These are phyloP conservation scores for Leishmania tarentolae DNA, from an alignment of 208 protist species.

Conservation along the genomic window DNA sequence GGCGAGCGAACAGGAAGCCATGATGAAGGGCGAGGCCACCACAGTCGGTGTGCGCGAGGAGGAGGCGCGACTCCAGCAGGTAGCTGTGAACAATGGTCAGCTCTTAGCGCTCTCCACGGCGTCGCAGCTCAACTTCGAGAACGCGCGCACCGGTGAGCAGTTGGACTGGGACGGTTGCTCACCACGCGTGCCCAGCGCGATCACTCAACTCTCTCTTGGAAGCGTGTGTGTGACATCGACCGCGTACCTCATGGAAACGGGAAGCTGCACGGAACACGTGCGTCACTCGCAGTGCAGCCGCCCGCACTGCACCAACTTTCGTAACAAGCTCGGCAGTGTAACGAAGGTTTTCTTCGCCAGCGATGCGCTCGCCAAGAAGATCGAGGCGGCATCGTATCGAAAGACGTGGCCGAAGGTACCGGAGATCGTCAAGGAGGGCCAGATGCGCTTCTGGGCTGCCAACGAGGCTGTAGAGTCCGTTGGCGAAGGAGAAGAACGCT, in stretches of 20 bases:
- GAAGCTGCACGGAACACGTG: conserved; percentile 41
- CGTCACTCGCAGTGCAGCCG: conserved; percentile 54
- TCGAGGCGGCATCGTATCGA: conserved; percentile 39
- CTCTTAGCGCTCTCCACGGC: conserved; percentile 7
- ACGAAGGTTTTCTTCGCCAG: conserved; percentile 38
- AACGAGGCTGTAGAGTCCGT: conserved; percentile 48
- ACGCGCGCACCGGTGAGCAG: conserved; percentile 23
- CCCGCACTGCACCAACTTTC: conserved; percentile 44
- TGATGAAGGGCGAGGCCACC: conserved; percentile 18
- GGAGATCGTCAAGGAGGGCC: conserved; percentile 23
- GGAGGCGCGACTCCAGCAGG: conserved; percentile 7
- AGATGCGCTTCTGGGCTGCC: conserved; percentile 41
- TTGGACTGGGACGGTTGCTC: conserved; percentile 46
- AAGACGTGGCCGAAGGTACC: conserved; percentile 45
- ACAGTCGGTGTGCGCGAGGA: neutral
- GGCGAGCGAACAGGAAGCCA: conserved; percentile 9
- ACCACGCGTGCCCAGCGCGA: conserved; percentile 13
- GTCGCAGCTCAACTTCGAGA: conserved; percentile 39
- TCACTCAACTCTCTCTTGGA: conserved; percentile 40
- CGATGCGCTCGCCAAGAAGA: conserved; percentile 33
- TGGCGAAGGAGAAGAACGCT: neutral
- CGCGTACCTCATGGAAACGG: conserved; percentile 46
- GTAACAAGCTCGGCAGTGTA: conserved; percentile 17
- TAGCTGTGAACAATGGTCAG: conserved; percentile 7
- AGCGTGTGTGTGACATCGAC: conserved; percentile 61